Conservation (phyloP, 2,329 filamentous ascomycete genomes). For the Aspergillus brasiliensis region DNA sequence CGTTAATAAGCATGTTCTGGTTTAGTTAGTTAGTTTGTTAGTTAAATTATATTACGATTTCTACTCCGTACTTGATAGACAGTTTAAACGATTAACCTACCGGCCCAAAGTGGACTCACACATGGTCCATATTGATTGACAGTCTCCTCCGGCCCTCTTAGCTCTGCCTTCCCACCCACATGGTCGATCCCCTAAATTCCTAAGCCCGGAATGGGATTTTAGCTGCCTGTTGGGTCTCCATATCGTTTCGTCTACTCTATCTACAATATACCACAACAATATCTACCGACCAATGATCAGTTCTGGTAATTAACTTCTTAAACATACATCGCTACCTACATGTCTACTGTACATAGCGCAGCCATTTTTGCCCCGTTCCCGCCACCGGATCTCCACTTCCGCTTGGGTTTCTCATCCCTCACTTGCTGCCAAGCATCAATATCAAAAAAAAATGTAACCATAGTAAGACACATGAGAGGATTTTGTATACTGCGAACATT, state of each 20-base stretch:
- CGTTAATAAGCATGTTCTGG: neutral
- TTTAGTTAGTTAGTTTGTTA: too few species aligned
- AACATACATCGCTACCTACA: neutral
- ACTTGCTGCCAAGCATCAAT: conserved; percentile 5
- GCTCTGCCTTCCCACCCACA: neutral
- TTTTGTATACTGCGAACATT: neutral
- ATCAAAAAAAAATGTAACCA: conserved; percentile 1
- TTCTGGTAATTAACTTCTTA: neutral
- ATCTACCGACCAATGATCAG: neutral
- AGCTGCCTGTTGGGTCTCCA: neutral
- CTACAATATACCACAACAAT: neutral
- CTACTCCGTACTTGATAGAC: neutral
- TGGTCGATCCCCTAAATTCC: conserved; percentile 8
- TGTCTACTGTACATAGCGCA: neutral
- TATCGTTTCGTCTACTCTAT: neutral
- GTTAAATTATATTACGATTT: neutral
- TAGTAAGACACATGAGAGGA: conserved; percentile 3
- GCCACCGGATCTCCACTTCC: neutral
- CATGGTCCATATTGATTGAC: conserved; percentile 8
- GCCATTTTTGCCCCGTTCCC: neutral
- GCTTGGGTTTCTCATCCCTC: conserved; percentile 3
- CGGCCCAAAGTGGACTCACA: conserved; percentile 8
- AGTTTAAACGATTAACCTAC: conserved; percentile 1
- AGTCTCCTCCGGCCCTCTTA: neutral
- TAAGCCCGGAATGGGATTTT: neutral